Evolutionary conservation across 2,329 filamentous ascomycete genomes (phyloP).

Genomic region (Calonectria honghensis): DNA sequence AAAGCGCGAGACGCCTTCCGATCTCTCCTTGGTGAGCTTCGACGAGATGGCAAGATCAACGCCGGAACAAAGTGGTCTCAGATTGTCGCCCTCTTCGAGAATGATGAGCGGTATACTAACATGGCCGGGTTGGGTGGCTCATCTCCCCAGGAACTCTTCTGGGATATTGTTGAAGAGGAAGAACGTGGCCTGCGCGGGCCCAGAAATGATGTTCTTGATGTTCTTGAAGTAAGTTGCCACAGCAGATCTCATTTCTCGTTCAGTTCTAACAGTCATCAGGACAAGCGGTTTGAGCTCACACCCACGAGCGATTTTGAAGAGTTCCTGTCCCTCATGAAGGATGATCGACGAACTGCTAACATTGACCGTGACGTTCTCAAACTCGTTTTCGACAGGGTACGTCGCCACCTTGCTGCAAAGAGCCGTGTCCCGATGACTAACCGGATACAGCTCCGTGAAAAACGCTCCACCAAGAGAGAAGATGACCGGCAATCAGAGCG

Average conservation of each 20-base stretch:
- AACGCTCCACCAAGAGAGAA: conserved; percentile 85
- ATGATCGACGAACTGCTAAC: conserved; percentile 91
- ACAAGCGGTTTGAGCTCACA: conserved; percentile 93
- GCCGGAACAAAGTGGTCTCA: conserved; percentile 93
- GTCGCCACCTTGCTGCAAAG: conserved; percentile 51
- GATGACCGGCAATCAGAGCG: conserved; percentile 91
- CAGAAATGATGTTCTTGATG: conserved; percentile 89
- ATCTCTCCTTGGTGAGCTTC: conserved; percentile 83
- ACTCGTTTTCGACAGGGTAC: conserved; percentile 88
- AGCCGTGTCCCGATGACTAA: conserved; percentile 23
- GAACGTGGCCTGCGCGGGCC: conserved; percentile 89
- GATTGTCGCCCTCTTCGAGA: conserved; percentile 82
- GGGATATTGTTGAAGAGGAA: conserved; percentile 96
- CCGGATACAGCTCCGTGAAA: conserved; percentile 82
- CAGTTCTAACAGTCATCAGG: conserved; percentile 69
- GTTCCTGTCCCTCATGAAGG: conserved; percentile 87
- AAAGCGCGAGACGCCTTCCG: conserved; percentile 89
- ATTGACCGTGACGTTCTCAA: conserved; percentile 87
- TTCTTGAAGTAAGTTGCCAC: conserved; percentile 82
- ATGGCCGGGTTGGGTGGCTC: conserved; percentile 92
- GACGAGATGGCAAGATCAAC: conserved; percentile 86
- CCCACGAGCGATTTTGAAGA: conserved; percentile 91
- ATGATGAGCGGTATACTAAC: conserved; percentile 87
- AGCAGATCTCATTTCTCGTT: neutral
- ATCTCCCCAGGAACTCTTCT: conserved; percentile 92